A percentile compares a stretch with the other conserved stretches of the same genome.
These are phyloP conservation scores for Parmelia sp. DNA, from an alignment of 495 filamentous ascomycete species.

Conservation along the genomic window DNA sequence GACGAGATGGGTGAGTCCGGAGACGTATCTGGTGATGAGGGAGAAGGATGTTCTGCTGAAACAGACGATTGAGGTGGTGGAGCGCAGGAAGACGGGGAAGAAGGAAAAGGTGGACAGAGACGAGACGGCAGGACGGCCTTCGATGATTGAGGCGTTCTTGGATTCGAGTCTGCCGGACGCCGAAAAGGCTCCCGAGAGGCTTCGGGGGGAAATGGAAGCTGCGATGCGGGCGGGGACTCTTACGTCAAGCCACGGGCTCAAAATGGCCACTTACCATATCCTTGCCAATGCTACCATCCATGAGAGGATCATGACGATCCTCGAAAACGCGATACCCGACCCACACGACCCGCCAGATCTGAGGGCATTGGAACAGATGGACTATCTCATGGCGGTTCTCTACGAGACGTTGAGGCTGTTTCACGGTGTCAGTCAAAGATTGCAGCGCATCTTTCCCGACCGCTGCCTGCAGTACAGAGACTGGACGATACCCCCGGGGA, in stretches of 20 bases:
- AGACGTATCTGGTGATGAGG: not conserved
- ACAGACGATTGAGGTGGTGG: not conserved
- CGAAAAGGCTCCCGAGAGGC: slow-evolving; percentile 35
- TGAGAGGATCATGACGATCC: not conserved
- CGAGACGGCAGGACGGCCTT: slow-evolving; percentile 10
- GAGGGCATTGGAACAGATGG: not conserved
- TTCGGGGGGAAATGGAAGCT: not conserved
- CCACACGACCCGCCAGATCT: not conserved
- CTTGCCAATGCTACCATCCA: not conserved
- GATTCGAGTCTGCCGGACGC: slow-evolving; percentile 21
- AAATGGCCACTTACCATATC: not conserved
- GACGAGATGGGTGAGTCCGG: not conserved
- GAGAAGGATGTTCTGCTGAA: not conserved
- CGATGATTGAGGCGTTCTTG: slow-evolving; percentile 25
- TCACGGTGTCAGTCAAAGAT: slow-evolving; percentile 34
- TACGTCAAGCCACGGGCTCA: not conserved
- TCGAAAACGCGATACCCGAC: not conserved
- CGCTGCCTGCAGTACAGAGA: slow-evolving; percentile 24
- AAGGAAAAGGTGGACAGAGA: slow-evolving; percentile 31
- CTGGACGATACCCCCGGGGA: slow-evolving; percentile 30
- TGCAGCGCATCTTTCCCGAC: slow-evolving; percentile 35
- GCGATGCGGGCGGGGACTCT: not conserved
- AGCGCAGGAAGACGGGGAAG: not conserved
- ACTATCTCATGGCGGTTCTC: not conserved
- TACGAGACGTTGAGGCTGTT: slow-evolving; percentile 28